Evolutionary conservation across 805 yeast genomes (phyloP).

Genomic region (Jamesozyma lodderae): DNA sequence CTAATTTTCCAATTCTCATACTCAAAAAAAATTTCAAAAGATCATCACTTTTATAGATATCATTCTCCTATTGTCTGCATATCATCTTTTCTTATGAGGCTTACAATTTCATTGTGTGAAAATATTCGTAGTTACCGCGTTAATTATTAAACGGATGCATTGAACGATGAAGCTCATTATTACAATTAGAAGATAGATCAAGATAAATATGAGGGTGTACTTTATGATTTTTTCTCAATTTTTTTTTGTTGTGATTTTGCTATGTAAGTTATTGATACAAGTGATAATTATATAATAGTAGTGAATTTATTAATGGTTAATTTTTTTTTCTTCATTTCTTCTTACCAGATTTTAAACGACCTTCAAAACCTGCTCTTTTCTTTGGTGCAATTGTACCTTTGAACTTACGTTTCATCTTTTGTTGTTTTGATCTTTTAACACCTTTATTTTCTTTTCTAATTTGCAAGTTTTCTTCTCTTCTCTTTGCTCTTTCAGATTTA

Average conservation of each 20-base stretch:
- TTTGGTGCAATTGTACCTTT: conserved; percentile 43
- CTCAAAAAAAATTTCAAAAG: no score
- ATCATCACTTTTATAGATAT: no score
- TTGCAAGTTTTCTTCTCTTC: conserved; percentile 86
- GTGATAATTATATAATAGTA: neutral
- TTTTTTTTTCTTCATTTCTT: conserved; percentile 5
- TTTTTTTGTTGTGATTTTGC: neutral
- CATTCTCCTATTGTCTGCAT: no score
- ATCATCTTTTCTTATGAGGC: no score
- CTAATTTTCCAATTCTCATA: no score
- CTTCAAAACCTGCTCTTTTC: conserved; percentile 87
- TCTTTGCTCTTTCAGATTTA: conserved; percentile 65
- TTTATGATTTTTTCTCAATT: no score
- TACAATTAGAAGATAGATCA: neutral
- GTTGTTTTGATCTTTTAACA: conserved; percentile 63
- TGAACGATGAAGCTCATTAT: no score
- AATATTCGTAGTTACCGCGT: no score
- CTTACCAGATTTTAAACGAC: conserved; percentile 37
- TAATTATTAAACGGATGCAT: no score
- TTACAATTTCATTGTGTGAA: no score
- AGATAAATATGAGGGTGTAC: neutral
- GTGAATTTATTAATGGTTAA: neutral
- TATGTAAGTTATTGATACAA: neutral
- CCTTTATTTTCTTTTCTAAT: conserved; percentile 82
- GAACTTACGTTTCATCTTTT: conserved; percentile 55